Evolutionary conservation across 1,284 basidiomycete genomes (phyloP), one percentile per base, ranked within the genome.

Genomic region (Cutaneotrichosporon sp.): DNA sequence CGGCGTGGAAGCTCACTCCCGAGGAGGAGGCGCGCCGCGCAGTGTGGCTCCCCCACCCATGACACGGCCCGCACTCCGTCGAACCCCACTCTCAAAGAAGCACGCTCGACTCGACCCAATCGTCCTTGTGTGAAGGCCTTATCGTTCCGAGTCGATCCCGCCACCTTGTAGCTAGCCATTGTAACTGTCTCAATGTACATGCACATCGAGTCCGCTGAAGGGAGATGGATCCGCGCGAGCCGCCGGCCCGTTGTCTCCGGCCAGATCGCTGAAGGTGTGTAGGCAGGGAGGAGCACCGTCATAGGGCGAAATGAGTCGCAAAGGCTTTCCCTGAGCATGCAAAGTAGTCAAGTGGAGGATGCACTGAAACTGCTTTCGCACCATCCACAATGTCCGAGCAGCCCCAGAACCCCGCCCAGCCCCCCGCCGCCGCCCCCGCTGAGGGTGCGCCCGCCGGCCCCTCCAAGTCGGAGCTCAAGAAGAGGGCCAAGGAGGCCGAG

Each of bases 381-480:
- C 22, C 33, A 53, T 36, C 22, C 24, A 53, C 34, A 27, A 71
- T 72, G 68, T 70, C 68, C 50, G 69, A 68, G 45, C 54, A 60
- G 31, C 38, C 66, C 33, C 50, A 65, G 56, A 56, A 60, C 46
- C 29, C 56, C 34, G 60, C 62, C 33, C 61, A 55, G 14, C 47
- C 56, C 8, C 46, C 47, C 16, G 59, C 59, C 14, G 45, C 59
- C n/a, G 51, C 61, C 18, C 38, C 63, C 20, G 61, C 60, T 29
- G 47, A 53, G 4, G 65, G 38, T 20, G 68, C 64, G 36, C 58
- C 74, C 52, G 67, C 70, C 58, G 76, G 74, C 31, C 89, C 89
- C 8, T 89, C 89, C 62, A 97, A 97, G 82, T 92, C 85, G 75
- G 93, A 95, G 73, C 81, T 94, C 67, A 98, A 98, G 83, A 97